phyloP scores from a whole-genome alignment of 2,329 filamentous ascomycete genomes.

The Arachnopeziza araneosa region DNA sequence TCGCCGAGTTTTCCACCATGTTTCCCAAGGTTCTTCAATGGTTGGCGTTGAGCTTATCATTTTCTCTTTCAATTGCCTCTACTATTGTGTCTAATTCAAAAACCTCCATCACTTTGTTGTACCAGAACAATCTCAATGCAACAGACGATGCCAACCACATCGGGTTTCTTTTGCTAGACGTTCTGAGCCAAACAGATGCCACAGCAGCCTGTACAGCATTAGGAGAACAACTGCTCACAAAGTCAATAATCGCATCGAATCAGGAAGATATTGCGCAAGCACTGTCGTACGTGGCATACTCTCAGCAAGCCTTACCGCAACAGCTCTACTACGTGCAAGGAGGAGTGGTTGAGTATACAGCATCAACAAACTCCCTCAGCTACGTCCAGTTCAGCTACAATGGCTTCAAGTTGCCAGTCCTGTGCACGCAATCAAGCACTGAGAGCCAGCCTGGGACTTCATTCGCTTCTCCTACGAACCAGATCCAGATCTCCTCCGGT shows the following conservation, averaged over 20 bases:
- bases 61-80: background rate
- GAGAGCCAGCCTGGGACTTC: slow-evolving; percentile 30
- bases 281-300: slow-evolving; percentile 41
- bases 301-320: slow-evolving; percentile 31
- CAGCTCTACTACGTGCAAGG: slow-evolving; percentile 39
- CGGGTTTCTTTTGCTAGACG: slow-evolving; percentile 44
- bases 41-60: background rate
- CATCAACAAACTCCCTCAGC: slow-evolving; percentile 32
- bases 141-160: slow-evolving; percentile 48
- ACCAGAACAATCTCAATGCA: slow-evolving; percentile 49
- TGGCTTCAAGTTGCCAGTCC: slow-evolving; percentile 36
- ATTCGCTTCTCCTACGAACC: slow-evolving; percentile 32
- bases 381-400: slow-evolving; percentile 28
- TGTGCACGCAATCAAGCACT: slow-evolving; percentile 45
- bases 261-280: slow-evolving; percentile 39
- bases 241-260: slow-evolving; percentile 37
- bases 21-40: background rate
- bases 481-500: slow-evolving; percentile 35
- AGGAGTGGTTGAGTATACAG: slow-evolving; percentile 35
- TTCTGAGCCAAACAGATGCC: slow-evolving; percentile 34
- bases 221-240: slow-evolving; percentile 42
- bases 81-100: slow-evolving; percentile 29
- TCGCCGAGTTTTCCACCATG: background rate
- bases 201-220: slow-evolving; percentile 40
- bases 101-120: slow-evolving; percentile 44